Evolutionary conservation across 352 stramenopile genomes (phyloP).

Genomic region (Phytophthora pini): DNA sequence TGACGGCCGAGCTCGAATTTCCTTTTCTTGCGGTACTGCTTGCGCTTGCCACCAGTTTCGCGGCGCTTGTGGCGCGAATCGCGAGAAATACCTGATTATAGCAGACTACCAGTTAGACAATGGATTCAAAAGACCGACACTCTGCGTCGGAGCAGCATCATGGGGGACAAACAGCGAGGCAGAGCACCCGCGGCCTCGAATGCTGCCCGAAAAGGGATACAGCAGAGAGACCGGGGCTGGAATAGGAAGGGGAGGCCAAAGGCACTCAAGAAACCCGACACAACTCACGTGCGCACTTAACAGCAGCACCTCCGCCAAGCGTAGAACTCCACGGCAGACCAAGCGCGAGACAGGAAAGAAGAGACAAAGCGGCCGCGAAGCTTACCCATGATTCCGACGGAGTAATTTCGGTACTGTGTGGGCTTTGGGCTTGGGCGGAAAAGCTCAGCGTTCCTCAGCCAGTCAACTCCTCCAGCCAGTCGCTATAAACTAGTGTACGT

Average conservation of each 20-base stretch:
- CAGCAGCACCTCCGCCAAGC: conserved; percentile 46
- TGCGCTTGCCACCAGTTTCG: conserved; percentile 98
- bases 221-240: conserved; percentile 83
- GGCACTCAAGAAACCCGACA: conserved; percentile 32
- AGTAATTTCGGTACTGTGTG: conserved; percentile 83
- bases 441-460: conserved; percentile 43
- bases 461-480: conserved; percentile 24
- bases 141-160: conserved; percentile 25
- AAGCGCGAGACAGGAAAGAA: conserved; percentile 12
- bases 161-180: conserved; percentile 16
- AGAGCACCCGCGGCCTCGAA: conserved; percentile 71
- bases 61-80: conserved; percentile 99
- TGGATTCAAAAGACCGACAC: conserved; percentile 6
- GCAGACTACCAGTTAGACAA: conserved; percentile 19
- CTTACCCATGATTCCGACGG: conserved; percentile 90
- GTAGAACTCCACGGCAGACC: conserved; percentile 34
- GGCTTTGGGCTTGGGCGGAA: not conserved
- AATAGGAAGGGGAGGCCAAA: conserved; percentile 28
- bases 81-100: conserved; percentile 98
- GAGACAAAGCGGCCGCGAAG: conserved; percentile 31
- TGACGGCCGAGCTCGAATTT: conserved; percentile 99
- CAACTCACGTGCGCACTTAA: conserved; percentile 30
- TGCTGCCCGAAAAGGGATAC: conserved; percentile 91
- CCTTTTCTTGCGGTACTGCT: conserved; percentile 99
- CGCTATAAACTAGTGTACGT: not conserved